phyloP scores from a whole-genome alignment of 139 green algal species.

The Chlamydomonas sp. region DNA sequence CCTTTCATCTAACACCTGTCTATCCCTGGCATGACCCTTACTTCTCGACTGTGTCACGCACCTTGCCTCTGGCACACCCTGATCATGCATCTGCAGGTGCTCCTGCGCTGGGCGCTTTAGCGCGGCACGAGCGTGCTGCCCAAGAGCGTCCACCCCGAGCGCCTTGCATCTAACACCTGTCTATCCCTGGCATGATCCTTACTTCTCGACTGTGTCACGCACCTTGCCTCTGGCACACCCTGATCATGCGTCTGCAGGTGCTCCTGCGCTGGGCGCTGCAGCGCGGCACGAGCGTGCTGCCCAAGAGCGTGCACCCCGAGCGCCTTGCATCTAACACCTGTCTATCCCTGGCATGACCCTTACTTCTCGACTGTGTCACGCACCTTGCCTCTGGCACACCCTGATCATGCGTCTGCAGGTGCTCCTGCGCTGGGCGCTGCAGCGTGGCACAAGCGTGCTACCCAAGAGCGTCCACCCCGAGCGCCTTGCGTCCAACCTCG shows the following conservation, averaged over 20 bases:
- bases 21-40: too few species aligned
- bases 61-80: too few species aligned
- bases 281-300: conserved; percentile 77
- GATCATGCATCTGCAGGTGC: too few species aligned
- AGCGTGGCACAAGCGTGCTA: conserved; percentile 81
- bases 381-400: too few species aligned
- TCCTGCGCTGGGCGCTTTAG: background rate
- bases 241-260: too few species aligned
- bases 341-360: too few species aligned
- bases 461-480: conserved; percentile 71
- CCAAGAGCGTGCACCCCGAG: conserved; percentile 68
- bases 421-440: conserved; percentile 82
- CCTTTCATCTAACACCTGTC: background rate
- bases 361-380: too few species aligned
- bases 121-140: background rate
- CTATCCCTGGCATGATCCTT: conserved; percentile 1
- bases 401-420: conserved; percentile 60
- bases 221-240: too few species aligned
- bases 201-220: too few species aligned
- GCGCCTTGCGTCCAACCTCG: conserved; percentile 77
- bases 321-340: conserved; percentile 81
- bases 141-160: background rate
- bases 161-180: background rate
- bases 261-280: conserved; percentile 87
- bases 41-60: too few species aligned